phyloP scores from a whole-genome alignment of 2,329 filamentous ascomycete genomes.

The Aureobasidium zeae region DNA sequence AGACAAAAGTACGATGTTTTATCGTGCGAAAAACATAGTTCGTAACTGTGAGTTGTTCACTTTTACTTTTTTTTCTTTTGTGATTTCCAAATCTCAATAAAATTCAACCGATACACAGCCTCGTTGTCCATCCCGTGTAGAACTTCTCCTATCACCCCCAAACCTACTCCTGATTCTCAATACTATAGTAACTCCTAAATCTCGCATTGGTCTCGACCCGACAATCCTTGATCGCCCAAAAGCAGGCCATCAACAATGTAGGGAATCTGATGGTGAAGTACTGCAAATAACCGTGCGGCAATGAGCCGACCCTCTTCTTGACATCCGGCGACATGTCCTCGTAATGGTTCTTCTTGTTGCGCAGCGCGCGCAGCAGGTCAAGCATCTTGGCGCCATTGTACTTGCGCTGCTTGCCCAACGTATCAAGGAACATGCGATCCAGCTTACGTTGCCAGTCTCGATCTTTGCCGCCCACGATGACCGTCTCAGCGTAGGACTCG shows the following conservation, averaged over 20 bases:
- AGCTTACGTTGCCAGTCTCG: conserved; percentile 67
- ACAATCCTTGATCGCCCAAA: conserved; percentile 61
- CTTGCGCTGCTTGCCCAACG: conserved; percentile 85
- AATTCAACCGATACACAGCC: too few species aligned
- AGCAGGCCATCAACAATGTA: conserved; percentile 66
- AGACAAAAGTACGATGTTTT: too few species aligned
- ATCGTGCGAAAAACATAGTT: too few species aligned
- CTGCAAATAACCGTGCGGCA: conserved; percentile 70
- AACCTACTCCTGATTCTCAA: conserved; percentile 1
- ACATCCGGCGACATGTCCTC: conserved; percentile 84
- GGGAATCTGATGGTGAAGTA: conserved; percentile 82
- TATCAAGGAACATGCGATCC: conserved; percentile 76
- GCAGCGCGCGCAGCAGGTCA: conserved; percentile 75
- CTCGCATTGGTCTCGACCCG: conserved; percentile 54
- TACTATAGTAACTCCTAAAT: conserved; percentile 58
- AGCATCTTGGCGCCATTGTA: conserved; percentile 78
- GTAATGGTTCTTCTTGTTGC: conserved; percentile 97
- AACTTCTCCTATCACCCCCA: too few species aligned
- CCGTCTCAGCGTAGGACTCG: conserved; percentile 33
- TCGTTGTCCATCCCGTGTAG: too few species aligned
- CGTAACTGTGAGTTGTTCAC: too few species aligned
- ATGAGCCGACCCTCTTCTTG: conserved; percentile 60
- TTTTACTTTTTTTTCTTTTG: too few species aligned
- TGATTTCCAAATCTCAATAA: too few species aligned
- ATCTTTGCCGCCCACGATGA: conserved; percentile 41